Evolutionary conservation across 768 basidiomycete species (phyloP), one percentile per base, ranked within the genome.

Genomic region (Tulasnella sp.): DNA sequence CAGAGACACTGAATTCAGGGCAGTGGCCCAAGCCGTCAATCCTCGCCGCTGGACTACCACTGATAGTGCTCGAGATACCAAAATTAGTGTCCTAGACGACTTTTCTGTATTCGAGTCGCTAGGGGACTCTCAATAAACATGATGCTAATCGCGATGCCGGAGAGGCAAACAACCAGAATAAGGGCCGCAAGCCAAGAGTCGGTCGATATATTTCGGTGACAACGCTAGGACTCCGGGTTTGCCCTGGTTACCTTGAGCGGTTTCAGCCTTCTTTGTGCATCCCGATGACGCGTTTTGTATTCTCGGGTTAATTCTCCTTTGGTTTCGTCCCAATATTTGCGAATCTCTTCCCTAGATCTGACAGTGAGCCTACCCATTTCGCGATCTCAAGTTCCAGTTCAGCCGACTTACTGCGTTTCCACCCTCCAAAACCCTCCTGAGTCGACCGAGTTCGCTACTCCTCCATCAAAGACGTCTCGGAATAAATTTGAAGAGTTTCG

Each of bases 281-380:
- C 85, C 72, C 85, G 81, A 79, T 82, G 82, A 42, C 83, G 79
- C 79, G 80, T 82, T 80, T 85, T 85, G 82, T 82, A 85, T 78
- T 83, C 84, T 44, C 82, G 79, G 26, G 84, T 85, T 73, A 85
- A 78, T 23, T 83, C 83, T 39, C 83, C 79, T 79, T 81, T 82
- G 18, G 82, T 81, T 51, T 80, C 81, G 32, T 83, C 82, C 85
- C 85, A 85, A 26, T 79, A 79, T 70, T 79, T 79, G 76, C 81
- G 82, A 82, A 84, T 84, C 39, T 81, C 79, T 40, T 82, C 82
- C 61, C 82, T 82, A 70, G 16, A 74, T 67, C 29, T 35, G 23
- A 26, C 23, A 18, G 40, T 69, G 44, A 70, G 32, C 55, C 74
- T 61, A 40, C 18, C 23, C 15, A 37, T 78, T 40, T 39, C n/a